Evolutionary conservation across 2,329 filamentous ascomycete genomes (phyloP).

Genomic region (Aureobasidium leucospermi): DNA sequence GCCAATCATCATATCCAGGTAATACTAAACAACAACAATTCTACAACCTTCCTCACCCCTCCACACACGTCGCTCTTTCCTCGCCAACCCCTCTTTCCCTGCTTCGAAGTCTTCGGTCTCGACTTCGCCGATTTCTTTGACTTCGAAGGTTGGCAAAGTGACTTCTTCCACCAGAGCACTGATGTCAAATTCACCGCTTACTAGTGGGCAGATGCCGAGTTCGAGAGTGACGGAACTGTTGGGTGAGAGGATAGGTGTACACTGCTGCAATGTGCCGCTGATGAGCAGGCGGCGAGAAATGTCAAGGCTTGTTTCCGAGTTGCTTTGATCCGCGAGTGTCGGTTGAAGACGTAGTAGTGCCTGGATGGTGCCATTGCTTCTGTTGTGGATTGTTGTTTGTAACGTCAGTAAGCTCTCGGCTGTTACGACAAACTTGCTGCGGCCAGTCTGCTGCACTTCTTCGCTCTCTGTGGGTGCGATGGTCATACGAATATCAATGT

Average conservation of each 20-base stretch:
- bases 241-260: constrained; percentile 56
- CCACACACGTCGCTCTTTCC: constrained; percentile 15
- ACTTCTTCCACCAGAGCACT: constrained; percentile 76
- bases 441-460: constrained; percentile 34
- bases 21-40: background rate
- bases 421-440: constrained; percentile 39
- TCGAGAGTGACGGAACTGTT: constrained; percentile 53
- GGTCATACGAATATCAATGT: constrained; percentile 33
- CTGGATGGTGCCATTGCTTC: constrained; percentile 58
- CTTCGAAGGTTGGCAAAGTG: background rate
- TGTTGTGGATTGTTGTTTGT: constrained; percentile 65
- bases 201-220: constrained; percentile 67
- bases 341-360: constrained; percentile 72
- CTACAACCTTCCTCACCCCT: constrained; percentile 14
- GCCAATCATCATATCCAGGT: no score
- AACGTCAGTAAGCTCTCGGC: constrained; percentile 63
- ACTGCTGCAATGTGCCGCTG: constrained; percentile 76
- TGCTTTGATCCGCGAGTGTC: constrained; percentile 60
- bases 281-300: constrained; percentile 74
- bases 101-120: constrained; percentile 3
- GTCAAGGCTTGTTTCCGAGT: constrained; percentile 66
- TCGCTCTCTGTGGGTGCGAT: constrained; percentile 14
- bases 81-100: background rate
- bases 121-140: background rate
- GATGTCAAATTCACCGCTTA: constrained; percentile 75